These are phyloP conservation scores for Ophiostoma australiae DNA, from an alignment of 2,329 filamentous ascomycete species.

Conservation along the genomic window DNA sequence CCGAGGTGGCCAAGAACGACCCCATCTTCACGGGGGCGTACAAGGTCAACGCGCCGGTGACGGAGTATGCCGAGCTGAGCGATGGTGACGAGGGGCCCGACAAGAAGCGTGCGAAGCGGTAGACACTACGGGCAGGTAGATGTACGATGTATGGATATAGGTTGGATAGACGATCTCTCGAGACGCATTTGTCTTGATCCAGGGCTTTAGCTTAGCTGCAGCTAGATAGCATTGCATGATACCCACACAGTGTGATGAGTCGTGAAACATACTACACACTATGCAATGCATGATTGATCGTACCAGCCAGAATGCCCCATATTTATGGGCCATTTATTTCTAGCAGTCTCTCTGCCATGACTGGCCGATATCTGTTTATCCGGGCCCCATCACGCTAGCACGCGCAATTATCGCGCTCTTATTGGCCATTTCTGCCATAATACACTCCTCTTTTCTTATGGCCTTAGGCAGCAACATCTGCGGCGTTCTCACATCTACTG, in stretches of 20 bases:
- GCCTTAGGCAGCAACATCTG: slow-evolving; percentile 22
- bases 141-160: not conserved
- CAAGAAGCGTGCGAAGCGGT: slow-evolving; percentile 58
- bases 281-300: not conserved
- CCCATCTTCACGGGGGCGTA: slow-evolving; percentile 93
- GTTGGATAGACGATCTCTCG: not conserved
- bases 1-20: slow-evolving; percentile 85
- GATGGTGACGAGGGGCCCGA: slow-evolving; percentile 66
- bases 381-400: slow-evolving; percentile 4
- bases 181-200: not conserved
- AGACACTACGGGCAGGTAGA: slow-evolving; percentile 17
- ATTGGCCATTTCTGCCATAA: not conserved
- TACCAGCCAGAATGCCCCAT: not conserved
- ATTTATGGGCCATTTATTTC: not conserved
- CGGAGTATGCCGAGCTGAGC: slow-evolving; percentile 83
- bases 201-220: slow-evolving; percentile 4
- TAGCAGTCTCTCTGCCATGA: not conserved
- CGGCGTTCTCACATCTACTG: slow-evolving; percentile 26
- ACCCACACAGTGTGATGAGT: slow-evolving; percentile 1
- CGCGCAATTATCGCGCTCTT: not conserved
- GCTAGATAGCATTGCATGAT: slow-evolving; percentile 11
- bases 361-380: not conserved
- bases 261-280: not conserved
- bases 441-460: not conserved
- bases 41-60: slow-evolving; percentile 85